These are phyloP conservation scores for Boletellus emodensis DNA, from an alignment of 768 basidiomycete species.

Conservation along the genomic window DNA sequence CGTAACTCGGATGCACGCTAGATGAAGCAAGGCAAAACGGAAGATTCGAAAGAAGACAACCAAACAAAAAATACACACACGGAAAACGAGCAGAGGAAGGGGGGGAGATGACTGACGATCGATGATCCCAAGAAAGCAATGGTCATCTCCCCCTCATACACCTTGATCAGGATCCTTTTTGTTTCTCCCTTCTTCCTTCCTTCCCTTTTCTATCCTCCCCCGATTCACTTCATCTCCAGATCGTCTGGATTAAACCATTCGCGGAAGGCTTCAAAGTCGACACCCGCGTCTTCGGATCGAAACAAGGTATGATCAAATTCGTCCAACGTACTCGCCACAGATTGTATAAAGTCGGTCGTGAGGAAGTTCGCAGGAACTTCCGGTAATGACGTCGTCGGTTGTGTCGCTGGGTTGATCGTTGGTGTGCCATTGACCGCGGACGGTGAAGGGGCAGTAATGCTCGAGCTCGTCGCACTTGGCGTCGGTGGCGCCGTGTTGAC, in stretches of 20 bases:
- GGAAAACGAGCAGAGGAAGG: constrained; percentile 2
- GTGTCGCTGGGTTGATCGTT: constrained; percentile 25
- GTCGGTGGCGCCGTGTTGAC: constrained; percentile 37
- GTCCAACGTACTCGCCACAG: constrained; percentile 38
- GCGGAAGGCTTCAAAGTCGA: constrained; percentile 73
- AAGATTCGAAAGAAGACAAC: neutral
- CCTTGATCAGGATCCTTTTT: constrained; percentile 1
- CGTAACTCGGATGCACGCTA: constrained; percentile 5
- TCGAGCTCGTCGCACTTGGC: constrained; percentile 30
- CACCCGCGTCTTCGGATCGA: constrained; percentile 38
- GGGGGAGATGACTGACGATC: constrained; percentile 7
- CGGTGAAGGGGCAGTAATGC: constrained; percentile 38
- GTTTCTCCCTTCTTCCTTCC: neutral
- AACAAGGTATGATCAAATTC: constrained; percentile 39
- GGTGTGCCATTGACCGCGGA: constrained; percentile 32
- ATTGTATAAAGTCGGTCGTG: constrained; percentile 44
- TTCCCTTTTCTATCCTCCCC: neutral
- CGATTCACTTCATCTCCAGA: constrained; percentile 26
- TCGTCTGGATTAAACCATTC: constrained; percentile 68
- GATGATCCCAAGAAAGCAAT: constrained; percentile 7
- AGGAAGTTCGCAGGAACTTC: constrained; percentile 24
- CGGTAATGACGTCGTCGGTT: constrained; percentile 23
- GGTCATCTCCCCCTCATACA: constrained; percentile 4
- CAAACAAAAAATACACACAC: constrained; percentile 1
- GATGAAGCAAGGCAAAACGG: constrained; percentile 9